Evolutionary conservation across 2,329 filamentous ascomycete genomes (phyloP), one percentile per base, ranked within the genome.

Genomic region (Immersiporthe knoxdaviesiana): DNA sequence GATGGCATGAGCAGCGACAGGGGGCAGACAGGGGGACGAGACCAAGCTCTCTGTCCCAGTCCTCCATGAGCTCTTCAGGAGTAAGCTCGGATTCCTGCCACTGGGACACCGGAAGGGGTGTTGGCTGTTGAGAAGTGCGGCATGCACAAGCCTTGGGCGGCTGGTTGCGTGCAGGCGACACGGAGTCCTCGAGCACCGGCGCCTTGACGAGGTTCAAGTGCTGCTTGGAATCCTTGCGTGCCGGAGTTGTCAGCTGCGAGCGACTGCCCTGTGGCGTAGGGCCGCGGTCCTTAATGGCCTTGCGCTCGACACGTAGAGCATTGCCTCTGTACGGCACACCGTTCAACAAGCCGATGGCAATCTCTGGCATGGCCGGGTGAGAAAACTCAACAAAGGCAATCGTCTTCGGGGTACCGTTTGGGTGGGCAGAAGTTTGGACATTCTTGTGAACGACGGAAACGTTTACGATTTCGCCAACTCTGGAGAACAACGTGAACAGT

Each of bases 361-460:
- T 5, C 64, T 74, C 73, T 12, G 72, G 71, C 68, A 72, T 68
- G 61, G 73, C 72, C 1, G 71, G 58, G 16, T 72, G 73, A 8
- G 69, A 50, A 58, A 70, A 74, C 67, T 74, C 72, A 32, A 74
- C 50, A 61, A 80, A 80, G 5, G 75, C 78, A 64, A 80, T 79
- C 2, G 74, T 72, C 1, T 72, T 73, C 8, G 69, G 60, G 24
- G 66, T 35, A n/a, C 18, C 47, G 11, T 30, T 37, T 61, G 44
- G 68, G 71, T 71, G 37, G 71, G 65, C 56, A 58, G 44, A 63
- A 47, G 63, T 68, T 14, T 70, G 71, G 32, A 76, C 72, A 7
- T 24, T 52, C 12, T 24, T 54, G 44, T 69, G 73, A 30, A 80
- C 71, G 3, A 80, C 44, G 52, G 77, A 74, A 7, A 78, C 68